Percentiles rank a stretch among this genome's conserved stretches.
Conservation (phyloP, 2,329 filamentous ascomycete species). For the Neopestalotiopsis rosae region DNA sequence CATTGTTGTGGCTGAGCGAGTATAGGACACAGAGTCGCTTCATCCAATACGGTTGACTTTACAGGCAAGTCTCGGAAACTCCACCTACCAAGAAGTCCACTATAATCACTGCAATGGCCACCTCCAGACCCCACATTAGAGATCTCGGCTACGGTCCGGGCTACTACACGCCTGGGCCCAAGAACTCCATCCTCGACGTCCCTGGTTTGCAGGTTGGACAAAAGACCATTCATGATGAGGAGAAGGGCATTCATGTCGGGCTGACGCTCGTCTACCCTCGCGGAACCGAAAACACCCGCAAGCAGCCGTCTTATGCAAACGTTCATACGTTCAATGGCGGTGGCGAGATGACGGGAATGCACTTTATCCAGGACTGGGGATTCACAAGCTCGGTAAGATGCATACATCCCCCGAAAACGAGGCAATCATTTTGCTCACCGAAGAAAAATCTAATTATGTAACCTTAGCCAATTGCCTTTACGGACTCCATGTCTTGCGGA, state of each 20-base stretch:
- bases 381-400: slow-evolving; percentile 12
- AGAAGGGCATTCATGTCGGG: slow-evolving; percentile 9
- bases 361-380: slow-evolving; percentile 17
- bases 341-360: slow-evolving; percentile 16
- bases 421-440: not conserved
- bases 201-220: slow-evolving; percentile 12
- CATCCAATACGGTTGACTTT: no score
- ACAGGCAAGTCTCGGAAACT: no score
- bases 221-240: slow-evolving; percentile 11
- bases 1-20: not conserved
- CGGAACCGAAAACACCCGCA: slow-evolving; percentile 3
- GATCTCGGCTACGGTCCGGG: slow-evolving; percentile 16
- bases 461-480: slow-evolving; percentile 12
- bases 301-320: slow-evolving; percentile 8
- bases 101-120: not conserved
- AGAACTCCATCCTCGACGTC: slow-evolving; percentile 17
- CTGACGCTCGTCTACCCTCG: slow-evolving; percentile 16
- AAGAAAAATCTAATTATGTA: not conserved
- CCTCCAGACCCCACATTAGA: slow-evolving; percentile 6
- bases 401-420: not conserved
- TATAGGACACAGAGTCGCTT: no score
- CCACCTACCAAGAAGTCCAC: not conserved
- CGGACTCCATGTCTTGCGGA: slow-evolving; percentile 13
- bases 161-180: slow-evolving; percentile 9
- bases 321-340: slow-evolving; percentile 14